Conservation (phyloP, 2,329 filamentous ascomycete species). For the Fonsecaea pugnacius region DNA sequence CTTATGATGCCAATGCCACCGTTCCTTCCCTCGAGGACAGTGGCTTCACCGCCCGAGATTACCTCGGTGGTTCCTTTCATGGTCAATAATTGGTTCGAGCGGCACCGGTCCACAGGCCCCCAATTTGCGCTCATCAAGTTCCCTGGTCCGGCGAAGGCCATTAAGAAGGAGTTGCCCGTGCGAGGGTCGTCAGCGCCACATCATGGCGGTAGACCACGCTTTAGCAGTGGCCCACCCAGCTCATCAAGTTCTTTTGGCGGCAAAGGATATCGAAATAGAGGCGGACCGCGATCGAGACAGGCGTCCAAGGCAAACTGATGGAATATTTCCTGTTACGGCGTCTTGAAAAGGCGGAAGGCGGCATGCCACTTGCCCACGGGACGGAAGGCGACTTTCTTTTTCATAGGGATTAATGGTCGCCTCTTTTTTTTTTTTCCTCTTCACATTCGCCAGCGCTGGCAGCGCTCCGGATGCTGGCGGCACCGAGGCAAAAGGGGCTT, state of each 20-base stretch:
- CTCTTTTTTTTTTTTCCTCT: not conserved
- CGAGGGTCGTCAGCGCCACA: constrained; percentile 19
- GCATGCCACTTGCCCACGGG: not conserved
- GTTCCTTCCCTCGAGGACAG: constrained; percentile 1
- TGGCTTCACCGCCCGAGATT: constrained; percentile 18
- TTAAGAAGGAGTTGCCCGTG: constrained; percentile 35
- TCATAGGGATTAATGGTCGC: not conserved
- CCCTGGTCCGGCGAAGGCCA: constrained; percentile 29
- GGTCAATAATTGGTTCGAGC: constrained; percentile 31
- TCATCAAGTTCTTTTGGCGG: constrained; percentile 24
- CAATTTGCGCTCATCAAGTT: constrained; percentile 34
- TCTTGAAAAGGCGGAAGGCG: not conserved
- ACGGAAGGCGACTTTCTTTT: not conserved
- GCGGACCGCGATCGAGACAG: constrained; percentile 22
- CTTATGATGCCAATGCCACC: constrained; percentile 14
- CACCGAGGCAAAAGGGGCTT: not conserved
- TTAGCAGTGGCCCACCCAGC: constrained; percentile 21
- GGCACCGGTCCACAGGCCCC: constrained; percentile 24
- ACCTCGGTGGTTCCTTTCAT: constrained; percentile 27
- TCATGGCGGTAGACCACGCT: constrained; percentile 25
- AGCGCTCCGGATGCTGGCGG: constrained; percentile 25
- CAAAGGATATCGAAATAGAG: constrained; percentile 22
- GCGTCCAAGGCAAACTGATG: constrained; percentile 31
- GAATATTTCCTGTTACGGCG: not conserved
- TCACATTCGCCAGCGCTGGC: constrained; percentile 22